Base-by-base conservation (phyloP, 306 rosid species). In the Sesbania bispinosa region DNA sequence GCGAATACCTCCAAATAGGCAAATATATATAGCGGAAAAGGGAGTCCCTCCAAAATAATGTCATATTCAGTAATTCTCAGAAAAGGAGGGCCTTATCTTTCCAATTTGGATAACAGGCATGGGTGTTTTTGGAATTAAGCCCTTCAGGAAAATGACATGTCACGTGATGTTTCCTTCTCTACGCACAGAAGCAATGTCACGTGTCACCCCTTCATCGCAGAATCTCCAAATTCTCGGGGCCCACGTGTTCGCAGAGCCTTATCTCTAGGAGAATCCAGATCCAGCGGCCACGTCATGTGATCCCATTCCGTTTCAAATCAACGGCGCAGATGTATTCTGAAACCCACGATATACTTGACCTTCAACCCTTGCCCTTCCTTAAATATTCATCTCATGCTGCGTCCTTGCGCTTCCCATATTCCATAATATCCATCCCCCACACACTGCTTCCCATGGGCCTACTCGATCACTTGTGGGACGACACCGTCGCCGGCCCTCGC, bases 391-490 rank as follows among this genome's bases (percentile, higher is more conserved):
- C 47, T 10, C 66, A n/a, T 41, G 62, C 46, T 8, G 1, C 52
- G 0, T 6, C 9, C 4, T 6, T 51, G 4, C 30, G 9, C 41
- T 11, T 35, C 36, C 33, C 1, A 10, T 1, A 62, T 21, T 24
- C 18, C 6, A 4, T 18, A 13, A 20, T 4, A 10, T 21, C 32
- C 7, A 35, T 5, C 11, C 10, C 51, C 6, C 24, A 0, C 35
- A 24, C 36, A 10, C 32, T 58, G 23, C 20, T 23, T 32, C 14
- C 10, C 57, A 94, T 94, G 98, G 85, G 95, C 47, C 79, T 94
- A 9, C 96, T 94, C 7, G 98, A 94, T 66, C 97, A 94, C 74
- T 88, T 94, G 38, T 94, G 98, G 98, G 98, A 94, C 50, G 97
- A 90, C 71, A 94, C 98, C 71, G 84, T 94, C 1, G 98, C 97